Evolutionary conservation across 495 filamentous ascomycete genomes (phyloP), one percentile per base, ranked within the genome.

Genomic region (Lepraria neglecta): DNA sequence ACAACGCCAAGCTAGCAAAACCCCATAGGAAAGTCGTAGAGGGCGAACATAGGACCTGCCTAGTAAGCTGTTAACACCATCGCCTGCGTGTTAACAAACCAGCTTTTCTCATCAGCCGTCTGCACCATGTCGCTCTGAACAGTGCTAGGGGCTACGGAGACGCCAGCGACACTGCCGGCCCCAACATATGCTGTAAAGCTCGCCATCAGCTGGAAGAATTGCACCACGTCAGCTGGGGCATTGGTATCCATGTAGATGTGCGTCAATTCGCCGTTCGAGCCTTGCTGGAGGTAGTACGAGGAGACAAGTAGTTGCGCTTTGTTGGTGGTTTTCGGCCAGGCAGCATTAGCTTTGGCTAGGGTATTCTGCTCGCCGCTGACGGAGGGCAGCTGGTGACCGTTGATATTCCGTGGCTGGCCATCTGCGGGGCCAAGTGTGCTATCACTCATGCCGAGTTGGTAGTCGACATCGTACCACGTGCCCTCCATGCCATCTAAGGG

Each of bases 161-260:
- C 27, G 17, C 63, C 60, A 3, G 48, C 24, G 6, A 63, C 60
- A 38, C 63, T 63, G 27, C 66, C 66, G 1, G 56, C 27, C 9
- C 46, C 38, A 24, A 65, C 45, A 54, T 68, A 68, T 11, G 55
- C 59, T 35, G 53, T 63, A 44, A 68, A 63, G n/a, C 31, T 38
- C 27, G 64, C 66, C 19, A 35, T 59, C 19, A 63, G 38, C 31
- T 68, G 66, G 48, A 68, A 65, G 47, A 65, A 68, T 7, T 52
- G 15, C 4, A 63, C 56, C 7, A 62, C 65, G 14, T 24, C 11
- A 12, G 7, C 19, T 19, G 52, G 63, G 6, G 63, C 66, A 3
- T 51, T 53, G 28, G 24, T 55, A 38, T 48, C 57, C 66, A 68
- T 68, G 52, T 55, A 54, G 6, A 63, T 60, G 9, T 14, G 6